Conservation (phyloP, 306 rosid species). For the Prunus davidiana region DNA sequence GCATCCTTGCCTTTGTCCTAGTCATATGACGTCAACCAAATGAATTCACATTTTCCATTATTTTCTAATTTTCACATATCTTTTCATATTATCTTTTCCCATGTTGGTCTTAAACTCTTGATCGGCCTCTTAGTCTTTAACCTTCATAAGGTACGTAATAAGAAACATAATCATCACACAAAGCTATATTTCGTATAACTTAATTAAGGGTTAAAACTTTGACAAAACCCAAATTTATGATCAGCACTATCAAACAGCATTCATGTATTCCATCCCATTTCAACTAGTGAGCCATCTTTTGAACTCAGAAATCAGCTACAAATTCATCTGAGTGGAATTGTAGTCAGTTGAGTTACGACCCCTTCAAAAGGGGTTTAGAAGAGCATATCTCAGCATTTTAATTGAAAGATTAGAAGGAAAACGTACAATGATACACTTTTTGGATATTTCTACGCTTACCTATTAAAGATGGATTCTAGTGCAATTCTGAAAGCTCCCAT, state of each 20-base stretch:
- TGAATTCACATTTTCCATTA: background rate
- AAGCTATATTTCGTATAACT: background rate
- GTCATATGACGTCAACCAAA: background rate
- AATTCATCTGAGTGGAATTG: background rate
- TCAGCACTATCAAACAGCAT: background rate
- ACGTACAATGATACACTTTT: background rate
- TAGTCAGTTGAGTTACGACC: background rate
- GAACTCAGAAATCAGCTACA: background rate
- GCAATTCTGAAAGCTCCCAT: slow-evolving; percentile 98
- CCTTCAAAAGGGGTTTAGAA: background rate
- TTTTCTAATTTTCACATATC: background rate
- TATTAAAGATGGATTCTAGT: slow-evolving; percentile 76
- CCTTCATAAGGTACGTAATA: background rate
- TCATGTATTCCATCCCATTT: background rate
- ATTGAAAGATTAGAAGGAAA: background rate
- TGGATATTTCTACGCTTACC: slow-evolving; percentile 43
- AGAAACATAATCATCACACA: background rate
- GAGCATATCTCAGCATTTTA: background rate
- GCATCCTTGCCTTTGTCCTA: background rate
- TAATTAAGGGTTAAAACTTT: background rate
- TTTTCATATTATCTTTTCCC: background rate
- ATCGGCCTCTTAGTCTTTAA: too few species aligned
- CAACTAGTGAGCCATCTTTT: background rate
- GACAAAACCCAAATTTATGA: background rate
- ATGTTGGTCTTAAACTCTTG: too few species aligned